Evolutionary conservation across 2,329 filamentous ascomycete species (phyloP).

Genomic region (Cryphonectria radicalis): DNA sequence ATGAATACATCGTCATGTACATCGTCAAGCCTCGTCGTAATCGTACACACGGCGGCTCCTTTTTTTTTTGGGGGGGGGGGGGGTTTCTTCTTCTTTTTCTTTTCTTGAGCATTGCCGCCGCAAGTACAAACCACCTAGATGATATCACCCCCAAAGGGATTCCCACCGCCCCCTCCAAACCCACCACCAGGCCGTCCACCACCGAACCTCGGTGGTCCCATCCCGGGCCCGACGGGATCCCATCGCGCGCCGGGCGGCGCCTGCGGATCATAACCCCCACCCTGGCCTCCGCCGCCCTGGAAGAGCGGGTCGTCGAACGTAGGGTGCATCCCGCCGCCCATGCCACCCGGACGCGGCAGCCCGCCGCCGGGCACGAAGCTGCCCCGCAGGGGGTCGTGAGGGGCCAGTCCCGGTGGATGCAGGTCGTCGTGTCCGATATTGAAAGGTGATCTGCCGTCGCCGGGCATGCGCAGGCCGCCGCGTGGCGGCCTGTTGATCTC

Average conservation of each 20-base stretch:
- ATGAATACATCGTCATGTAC: not conserved
- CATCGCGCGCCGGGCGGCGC: slow-evolving; percentile 88
- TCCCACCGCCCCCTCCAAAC: slow-evolving; percentile 38
- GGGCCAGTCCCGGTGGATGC: slow-evolving; percentile 83
- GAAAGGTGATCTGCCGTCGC: slow-evolving; percentile 57
- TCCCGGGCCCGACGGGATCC: slow-evolving; percentile 80
- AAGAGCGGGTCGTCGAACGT: slow-evolving; percentile 93
- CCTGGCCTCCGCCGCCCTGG: slow-evolving; percentile 55
- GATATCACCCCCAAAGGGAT: slow-evolving; percentile 45
- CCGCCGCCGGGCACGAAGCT: slow-evolving; percentile 65
- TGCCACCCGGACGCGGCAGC: slow-evolving; percentile 60
- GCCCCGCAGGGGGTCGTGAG: slow-evolving; percentile 77
- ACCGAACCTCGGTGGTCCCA: slow-evolving; percentile 48
- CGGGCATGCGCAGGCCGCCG: slow-evolving; percentile 24
- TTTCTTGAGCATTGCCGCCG: not conserved
- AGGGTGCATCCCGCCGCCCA: slow-evolving; percentile 85
- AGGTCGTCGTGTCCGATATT: slow-evolving; percentile 85
- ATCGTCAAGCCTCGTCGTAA: slow-evolving; percentile 5
- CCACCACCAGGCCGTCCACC: slow-evolving; percentile 47
- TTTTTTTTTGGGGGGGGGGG: no score
- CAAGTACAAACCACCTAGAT: slow-evolving; percentile 32
- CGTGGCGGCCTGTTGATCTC: slow-evolving; percentile 75
- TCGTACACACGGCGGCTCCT: slow-evolving; percentile 1
- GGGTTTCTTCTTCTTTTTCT: no score
- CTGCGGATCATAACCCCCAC: slow-evolving; percentile 66